Evolutionary conservation across 352 stramenopile genomes (phyloP), one percentile per base, ranked within the genome.

Genomic region (Globisporangium mamillatum): DNA sequence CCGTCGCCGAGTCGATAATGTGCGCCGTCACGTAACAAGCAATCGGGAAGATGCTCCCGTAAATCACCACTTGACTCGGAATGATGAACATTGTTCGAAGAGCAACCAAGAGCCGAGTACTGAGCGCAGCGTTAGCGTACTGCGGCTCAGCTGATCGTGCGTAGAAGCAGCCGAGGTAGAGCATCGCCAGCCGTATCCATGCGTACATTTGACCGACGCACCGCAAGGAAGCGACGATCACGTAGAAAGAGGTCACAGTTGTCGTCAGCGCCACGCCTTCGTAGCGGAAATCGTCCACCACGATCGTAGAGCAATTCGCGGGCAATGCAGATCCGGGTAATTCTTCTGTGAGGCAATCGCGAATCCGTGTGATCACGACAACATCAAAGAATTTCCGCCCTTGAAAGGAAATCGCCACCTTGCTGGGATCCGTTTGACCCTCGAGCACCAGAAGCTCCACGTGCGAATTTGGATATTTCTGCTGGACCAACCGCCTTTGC

Each of bases 31-130:
- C 54, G 61, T 82, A 79, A 27, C 73, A 79, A 5, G 24, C 12
- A 20, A 79, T 71, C 3, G 73, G 75, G 46, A 79, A 59, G 22
- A 70, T n/a, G 3, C 64, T 77, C 2, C 73, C 73, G 59, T 80
- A 79, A 22, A 77, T 63, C 22, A 77, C 56, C 1, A 73, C 62
- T 60, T 81, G 75, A 32, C 66, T 79, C 7, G 72, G 75, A 0
- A 81, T 18, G 25, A 72, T 24, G 48, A 79, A 72, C 29, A 77
- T 9, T 18, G 70, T 72, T 24, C 63, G 56, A 4, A 76, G 10
- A 1, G 64, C 68, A 7, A 41, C 60, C 12, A 55, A 8, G 2
- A 64, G 8, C 20, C 54, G 57, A 24, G 22, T 20, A 6, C 38
- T 12, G 6, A 73, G 10, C 4, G 36, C 55, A 20, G 16, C 50